Evolutionary conservation across 2,329 filamentous ascomycete species (phyloP).

Genomic region (Xylaria sp.): DNA sequence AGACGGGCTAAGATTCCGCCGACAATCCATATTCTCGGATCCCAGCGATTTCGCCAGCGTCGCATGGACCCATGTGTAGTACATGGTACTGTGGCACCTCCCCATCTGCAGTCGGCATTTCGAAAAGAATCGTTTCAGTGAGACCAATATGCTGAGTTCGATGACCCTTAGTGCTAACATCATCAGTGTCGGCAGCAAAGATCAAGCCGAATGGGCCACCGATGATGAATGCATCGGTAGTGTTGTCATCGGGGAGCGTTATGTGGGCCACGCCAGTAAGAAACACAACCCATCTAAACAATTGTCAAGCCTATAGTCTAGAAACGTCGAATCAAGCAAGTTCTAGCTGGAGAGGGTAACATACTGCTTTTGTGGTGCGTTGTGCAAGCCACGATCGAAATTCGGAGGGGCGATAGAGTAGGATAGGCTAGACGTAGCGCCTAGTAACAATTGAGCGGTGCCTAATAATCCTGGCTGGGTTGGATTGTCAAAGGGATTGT

Average conservation of each 20-base stretch:
- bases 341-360: slow-evolving; percentile 15
- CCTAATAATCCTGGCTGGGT: slow-evolving; percentile 50
- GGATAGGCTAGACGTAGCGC: slow-evolving; percentile 49
- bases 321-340: neutral
- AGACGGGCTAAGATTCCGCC: neutral
- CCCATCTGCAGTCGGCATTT: slow-evolving; percentile 53
- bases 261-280: slow-evolving; percentile 56
- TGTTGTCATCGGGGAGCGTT: slow-evolving; percentile 53
- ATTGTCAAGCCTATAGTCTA: neutral
- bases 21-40: slow-evolving; percentile 30
- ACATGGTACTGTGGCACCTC: slow-evolving; percentile 54
- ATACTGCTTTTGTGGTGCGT: slow-evolving; percentile 56
- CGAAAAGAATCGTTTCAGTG: slow-evolving; percentile 52
- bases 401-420: slow-evolving; percentile 53
- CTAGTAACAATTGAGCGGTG: slow-evolving; percentile 47
- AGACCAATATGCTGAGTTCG: slow-evolving; percentile 54
- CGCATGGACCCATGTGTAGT: slow-evolving; percentile 55
- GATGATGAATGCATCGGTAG: slow-evolving; percentile 50
- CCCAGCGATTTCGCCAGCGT: slow-evolving; percentile 38
- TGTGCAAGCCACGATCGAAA: slow-evolving; percentile 56
- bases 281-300: slow-evolving; percentile 51
- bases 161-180: slow-evolving; percentile 56
- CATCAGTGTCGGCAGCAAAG: slow-evolving; percentile 56
- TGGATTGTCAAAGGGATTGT: slow-evolving; percentile 51
- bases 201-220: slow-evolving; percentile 56